phyloP scores from a whole-genome alignment of 805 yeast genomes.

The Wickerhamiella galacta region DNA sequence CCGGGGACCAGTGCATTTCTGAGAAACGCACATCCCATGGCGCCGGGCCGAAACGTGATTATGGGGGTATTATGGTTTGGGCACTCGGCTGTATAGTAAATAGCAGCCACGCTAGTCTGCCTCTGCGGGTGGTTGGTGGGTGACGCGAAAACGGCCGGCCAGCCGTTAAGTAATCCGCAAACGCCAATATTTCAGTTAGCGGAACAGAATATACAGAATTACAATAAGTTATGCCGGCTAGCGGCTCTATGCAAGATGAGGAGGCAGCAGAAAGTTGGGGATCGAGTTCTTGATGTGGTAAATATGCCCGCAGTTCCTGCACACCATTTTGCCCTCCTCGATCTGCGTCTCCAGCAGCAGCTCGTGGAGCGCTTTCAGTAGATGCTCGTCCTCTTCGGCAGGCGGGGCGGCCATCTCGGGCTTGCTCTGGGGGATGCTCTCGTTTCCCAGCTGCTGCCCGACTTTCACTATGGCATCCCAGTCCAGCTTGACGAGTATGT shows the following conservation, averaged over 20 bases:
- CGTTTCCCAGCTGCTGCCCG: constrained; percentile 58
- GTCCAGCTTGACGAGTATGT: constrained; percentile 65
- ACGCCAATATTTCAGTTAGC: too few relatives aligned
- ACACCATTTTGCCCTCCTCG: constrained; percentile 74
- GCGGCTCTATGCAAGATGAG: constrained; percentile 49
- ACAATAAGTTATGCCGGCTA: too few relatives aligned
- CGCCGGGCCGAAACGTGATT: too few relatives aligned
- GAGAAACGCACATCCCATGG: too few relatives aligned
- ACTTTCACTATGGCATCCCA: constrained; percentile 76
- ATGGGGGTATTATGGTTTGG: too few relatives aligned
- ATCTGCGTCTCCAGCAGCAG: constrained; percentile 76
- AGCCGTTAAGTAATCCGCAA: too few relatives aligned
- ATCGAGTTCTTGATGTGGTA: constrained; percentile 85
- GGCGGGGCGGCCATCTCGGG: constrained; percentile 33
- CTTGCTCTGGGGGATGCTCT: constrained; percentile 23
- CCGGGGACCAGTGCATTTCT: too few relatives aligned
- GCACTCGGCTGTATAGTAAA: too few relatives aligned
- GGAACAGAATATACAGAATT: too few relatives aligned
- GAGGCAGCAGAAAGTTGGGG: constrained; percentile 87
- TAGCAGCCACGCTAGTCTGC: background rate
- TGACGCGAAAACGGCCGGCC: background rate
- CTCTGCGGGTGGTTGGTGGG: background rate
- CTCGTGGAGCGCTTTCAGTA: constrained; percentile 61
- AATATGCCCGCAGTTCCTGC: constrained; percentile 71
- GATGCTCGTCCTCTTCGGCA: constrained; percentile 28